Base-by-base conservation (phyloP, 805 yeast genomes). In the Priceomyces castillae region DNA sequence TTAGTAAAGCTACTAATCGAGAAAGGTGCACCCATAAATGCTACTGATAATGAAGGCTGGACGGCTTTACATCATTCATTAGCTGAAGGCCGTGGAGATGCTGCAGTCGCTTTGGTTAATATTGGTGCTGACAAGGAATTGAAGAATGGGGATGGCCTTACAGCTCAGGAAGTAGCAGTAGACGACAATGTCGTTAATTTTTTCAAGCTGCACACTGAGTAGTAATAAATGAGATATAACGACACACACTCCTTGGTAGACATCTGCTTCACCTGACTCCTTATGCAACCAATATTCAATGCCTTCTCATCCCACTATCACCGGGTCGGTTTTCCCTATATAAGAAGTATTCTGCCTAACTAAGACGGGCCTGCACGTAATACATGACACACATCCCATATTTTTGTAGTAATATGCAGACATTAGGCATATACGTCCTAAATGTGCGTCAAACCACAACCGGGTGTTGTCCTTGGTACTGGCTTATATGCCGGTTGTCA, bases 1-100 rank as follows among this genome's bases (percentile, higher is more conserved):
- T 59, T 89, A 22, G 78, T 84, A 12, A 69, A 76, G 35, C 55
- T 78, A 22, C 65, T 90, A 30, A 17, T 41, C 14, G 72, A 78
- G 3, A 65, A 69, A 35, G 64, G 73, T 4, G 78, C 77, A 2
- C 76, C 76, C 37, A 78, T 84, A 0, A 85, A 86, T 7, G 59
- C 90, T 17, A 86, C 89, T 53, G 97, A 90, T 57, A 50, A 51
- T 10, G 74, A 74, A 41, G 94, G 95, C 0, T 88, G 94, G 90
- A 85, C 95, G 0, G 82, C 96, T 1, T 60, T 92, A 46, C 96
- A 88, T 60, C 95, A 88, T 62, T 96, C 97, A 0, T 65, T 85
- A 43, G 89, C 96, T 0, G 98, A 90, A 62, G 97, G 96, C 0
- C 83, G 82, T 53, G 90, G 84, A 1, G 96, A 86, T 46, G 78